Percentiles rank a stretch among this genome's conserved stretches.
phyloP scores from a whole-genome alignment of 108 stramenopile species.

The Cafeteria roenbergensis region DNA sequence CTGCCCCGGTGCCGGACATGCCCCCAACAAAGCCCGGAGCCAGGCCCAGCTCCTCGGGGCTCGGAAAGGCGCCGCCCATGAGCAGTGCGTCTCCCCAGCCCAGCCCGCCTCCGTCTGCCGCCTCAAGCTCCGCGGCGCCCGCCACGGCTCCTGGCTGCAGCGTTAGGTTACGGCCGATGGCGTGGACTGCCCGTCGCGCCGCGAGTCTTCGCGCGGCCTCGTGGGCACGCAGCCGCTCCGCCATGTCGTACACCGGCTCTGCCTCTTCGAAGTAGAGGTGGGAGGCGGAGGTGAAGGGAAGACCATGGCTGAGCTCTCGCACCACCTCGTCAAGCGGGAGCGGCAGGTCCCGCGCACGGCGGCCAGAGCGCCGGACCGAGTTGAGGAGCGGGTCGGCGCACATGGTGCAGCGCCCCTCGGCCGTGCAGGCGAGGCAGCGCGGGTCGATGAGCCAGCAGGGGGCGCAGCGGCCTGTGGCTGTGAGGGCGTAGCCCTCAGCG shows the following conservation, averaged over 20 bases:
- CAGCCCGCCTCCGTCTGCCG: no score
- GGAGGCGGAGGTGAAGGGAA: conserved; percentile 56
- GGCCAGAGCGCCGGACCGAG: conserved; percentile 54
- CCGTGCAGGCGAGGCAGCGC: conserved; percentile 50
- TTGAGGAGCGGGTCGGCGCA: conserved; percentile 54
- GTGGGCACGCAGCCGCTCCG: no score
- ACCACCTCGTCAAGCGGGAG: conserved; percentile 53
- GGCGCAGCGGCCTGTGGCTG: conserved; percentile 27
- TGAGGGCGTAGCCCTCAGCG: conserved; percentile 42
- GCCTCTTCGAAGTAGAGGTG: conserved; percentile 56
- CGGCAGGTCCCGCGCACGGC: conserved; percentile 41
- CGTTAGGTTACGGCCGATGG: no score
- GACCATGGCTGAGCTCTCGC: conserved; percentile 45
- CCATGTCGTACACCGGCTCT: conserved; percentile 22
- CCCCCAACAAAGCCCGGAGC: no score
- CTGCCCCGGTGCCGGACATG: no score
- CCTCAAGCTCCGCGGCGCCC: no score
- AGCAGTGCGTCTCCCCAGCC: no score
- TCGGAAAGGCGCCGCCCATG: no score
- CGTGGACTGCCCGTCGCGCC: no score
- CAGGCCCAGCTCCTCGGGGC: no score
- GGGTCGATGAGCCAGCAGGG: conserved; percentile 39
- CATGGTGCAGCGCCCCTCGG: conserved; percentile 30
- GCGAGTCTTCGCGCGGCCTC: no score
- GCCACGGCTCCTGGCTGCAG: no score